Evolutionary conservation across 202 grass and related monocot genomes (phyloP).

Genomic region (Digitaria exilis): DNA sequence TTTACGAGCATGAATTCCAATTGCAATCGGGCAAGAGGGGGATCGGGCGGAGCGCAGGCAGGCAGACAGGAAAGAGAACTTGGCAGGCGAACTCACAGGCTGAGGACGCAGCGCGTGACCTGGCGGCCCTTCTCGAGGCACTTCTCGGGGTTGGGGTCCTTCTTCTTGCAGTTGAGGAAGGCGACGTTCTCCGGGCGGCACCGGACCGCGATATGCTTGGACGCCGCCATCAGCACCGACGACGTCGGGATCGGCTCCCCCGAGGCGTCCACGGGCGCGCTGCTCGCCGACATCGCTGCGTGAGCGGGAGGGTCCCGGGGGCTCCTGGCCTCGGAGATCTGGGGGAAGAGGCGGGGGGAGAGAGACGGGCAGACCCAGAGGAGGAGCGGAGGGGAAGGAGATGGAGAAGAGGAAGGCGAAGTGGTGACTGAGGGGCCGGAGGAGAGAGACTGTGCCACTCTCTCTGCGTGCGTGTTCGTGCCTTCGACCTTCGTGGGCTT

Average conservation of each 20-base stretch:
- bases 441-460: not conserved
- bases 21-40: slow-evolving; percentile 1
- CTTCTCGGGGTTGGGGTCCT: slow-evolving; percentile 90
- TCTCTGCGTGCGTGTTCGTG: not conserved
- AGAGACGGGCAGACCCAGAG: slow-evolving; percentile 27
- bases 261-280: slow-evolving; percentile 64
- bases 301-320: not conserved
- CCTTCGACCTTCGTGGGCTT: slow-evolving; percentile 33
- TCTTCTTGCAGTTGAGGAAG: slow-evolving; percentile 99
- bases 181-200: slow-evolving; percentile 91
- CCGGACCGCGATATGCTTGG: slow-evolving; percentile 80
- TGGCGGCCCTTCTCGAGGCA: slow-evolving; percentile 96
- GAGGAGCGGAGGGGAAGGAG: slow-evolving; percentile 4
- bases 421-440: not conserved
- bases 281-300: slow-evolving; percentile 67
- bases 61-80: not conserved
- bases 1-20: slow-evolving; percentile 19
- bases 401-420: slow-evolving; percentile 9
- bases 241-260: slow-evolving; percentile 97
- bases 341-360: not conserved
- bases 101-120: slow-evolving; percentile 83
- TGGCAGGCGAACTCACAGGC: slow-evolving; percentile 63
- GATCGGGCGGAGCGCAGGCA: not conserved
- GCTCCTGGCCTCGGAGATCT: slow-evolving; percentile 50
- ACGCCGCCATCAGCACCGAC: slow-evolving; percentile 92